Evolutionary conservation across 768 basidiomycete genomes (phyloP).

Genomic region (Lactarius vividus): DNA sequence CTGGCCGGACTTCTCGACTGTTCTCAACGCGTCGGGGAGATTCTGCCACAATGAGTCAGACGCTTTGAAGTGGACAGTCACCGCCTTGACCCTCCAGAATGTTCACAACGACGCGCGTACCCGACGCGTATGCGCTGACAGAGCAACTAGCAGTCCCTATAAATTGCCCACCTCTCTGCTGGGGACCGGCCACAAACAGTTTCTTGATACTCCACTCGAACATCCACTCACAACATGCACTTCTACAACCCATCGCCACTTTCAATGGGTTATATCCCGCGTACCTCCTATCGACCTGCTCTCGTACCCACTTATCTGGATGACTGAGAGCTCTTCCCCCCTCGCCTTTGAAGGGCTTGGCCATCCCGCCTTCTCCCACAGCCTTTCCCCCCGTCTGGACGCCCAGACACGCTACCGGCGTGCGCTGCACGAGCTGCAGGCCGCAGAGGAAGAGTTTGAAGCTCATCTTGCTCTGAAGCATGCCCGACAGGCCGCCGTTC

Average conservation of each 20-base stretch:
- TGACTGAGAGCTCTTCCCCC: background rate
- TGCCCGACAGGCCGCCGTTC: slow-evolving; percentile 4
- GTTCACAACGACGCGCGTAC: slow-evolving; percentile 18
- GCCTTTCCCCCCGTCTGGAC: background rate
- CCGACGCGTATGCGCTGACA: slow-evolving; percentile 23
- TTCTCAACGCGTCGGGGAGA: background rate
- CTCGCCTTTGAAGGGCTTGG: background rate
- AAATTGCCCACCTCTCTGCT: slow-evolving; percentile 1
- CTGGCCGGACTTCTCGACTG: background rate
- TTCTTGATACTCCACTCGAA: background rate
- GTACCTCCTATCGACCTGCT: background rate
- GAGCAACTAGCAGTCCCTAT: slow-evolving; percentile 3
- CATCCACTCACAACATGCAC: slow-evolving; percentile 9
- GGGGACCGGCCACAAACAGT: background rate
- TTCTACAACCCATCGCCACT: slow-evolving; percentile 10
- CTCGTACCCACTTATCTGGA: background rate
- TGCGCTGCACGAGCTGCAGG: slow-evolving; percentile 21
- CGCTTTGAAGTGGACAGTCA: background rate
- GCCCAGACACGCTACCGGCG: slow-evolving; percentile 23
- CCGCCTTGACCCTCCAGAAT: background rate
- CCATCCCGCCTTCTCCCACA: background rate
- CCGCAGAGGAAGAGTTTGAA: slow-evolving; percentile 25
- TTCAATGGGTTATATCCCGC: background rate
- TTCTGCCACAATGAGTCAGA: background rate
- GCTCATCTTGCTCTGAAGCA: slow-evolving; percentile 4